Evolutionary conservation across 2,329 filamentous ascomycete species (phyloP).

Genomic region (Phialophora verrucosa): DNA sequence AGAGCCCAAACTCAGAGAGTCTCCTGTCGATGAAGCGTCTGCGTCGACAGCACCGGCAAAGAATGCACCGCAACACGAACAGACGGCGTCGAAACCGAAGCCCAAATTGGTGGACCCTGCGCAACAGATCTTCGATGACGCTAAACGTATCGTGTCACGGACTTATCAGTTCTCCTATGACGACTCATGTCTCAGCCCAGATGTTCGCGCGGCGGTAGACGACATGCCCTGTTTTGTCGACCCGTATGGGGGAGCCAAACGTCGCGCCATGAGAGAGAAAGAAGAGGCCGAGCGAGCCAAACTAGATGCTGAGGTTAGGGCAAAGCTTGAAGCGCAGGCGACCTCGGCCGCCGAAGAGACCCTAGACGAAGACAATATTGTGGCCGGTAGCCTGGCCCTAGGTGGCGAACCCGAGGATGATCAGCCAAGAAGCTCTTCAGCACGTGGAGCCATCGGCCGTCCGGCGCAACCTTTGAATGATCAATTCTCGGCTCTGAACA

Average conservation of each 20-base stretch:
- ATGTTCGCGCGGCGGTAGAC: conserved; percentile 59
- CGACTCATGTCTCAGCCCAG: conserved; percentile 50
- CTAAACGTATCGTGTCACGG: conserved; percentile 55
- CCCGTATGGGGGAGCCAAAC: conserved; percentile 77
- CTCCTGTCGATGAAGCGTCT: conserved; percentile 20
- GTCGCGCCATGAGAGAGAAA: conserved; percentile 76
- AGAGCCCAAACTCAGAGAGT: conserved; percentile 42
- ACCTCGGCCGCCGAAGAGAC: conserved; percentile 42
- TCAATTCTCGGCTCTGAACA: conserved; percentile 62
- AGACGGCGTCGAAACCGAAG: conserved; percentile 40
- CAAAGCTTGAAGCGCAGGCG: conserved; percentile 55
- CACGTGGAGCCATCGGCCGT: conserved; percentile 70
- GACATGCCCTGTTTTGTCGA: conserved; percentile 82
- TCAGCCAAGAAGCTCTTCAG: conserved; percentile 42
- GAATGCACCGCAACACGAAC: conserved; percentile 39
- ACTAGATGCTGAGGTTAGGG: conserved; percentile 61
- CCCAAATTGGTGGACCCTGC: conserved; percentile 34
- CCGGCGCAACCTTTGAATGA: conserved; percentile 66
- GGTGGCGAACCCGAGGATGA: conserved; percentile 91
- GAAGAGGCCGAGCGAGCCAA: conserved; percentile 65
- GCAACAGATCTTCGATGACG: conserved; percentile 44
- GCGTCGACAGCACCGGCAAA: conserved; percentile 27
- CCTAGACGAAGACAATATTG: conserved; percentile 74
- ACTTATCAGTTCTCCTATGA: conserved; percentile 63
- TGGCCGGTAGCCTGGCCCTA: conserved; percentile 84